Base-by-base conservation (phyloP, 2,329 filamentous ascomycete genomes). In the Calonectria honghensis region DNA sequence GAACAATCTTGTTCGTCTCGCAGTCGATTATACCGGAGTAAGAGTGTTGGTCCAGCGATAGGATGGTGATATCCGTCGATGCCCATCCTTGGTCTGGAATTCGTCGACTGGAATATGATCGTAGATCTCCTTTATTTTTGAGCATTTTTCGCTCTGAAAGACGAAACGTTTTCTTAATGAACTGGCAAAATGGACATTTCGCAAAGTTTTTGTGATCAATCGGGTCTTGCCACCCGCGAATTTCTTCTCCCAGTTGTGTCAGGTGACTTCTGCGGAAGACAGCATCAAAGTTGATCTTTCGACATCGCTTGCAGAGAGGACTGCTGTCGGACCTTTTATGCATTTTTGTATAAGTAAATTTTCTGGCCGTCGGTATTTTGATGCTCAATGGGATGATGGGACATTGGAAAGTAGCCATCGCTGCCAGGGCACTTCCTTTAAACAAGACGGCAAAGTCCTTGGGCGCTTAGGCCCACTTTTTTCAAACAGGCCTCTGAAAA, bases 211-310 rank as follows among this genome's bases (percentile, higher is more conserved):
- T 24, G 24, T 24, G 24, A 24, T 24, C 24, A 4, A 54, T n/a
- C 24, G 48, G 64, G 14, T 6, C n/a, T 16, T 52, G 6, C 64
- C 64, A 67, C 31, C 11, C 20, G 16, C 7, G 10, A 18, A 52
- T 20, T 29, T 3, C 32, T 39, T 39, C 20, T n/a, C 65, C 65
- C 4, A 13, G 1, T 4, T 20, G 18, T 45, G 65, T 45, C 11
- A 45, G 24, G 50, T 68, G 50, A 20, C 5, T 31, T 45, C 35
- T 68, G 50, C 65, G 48, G 27, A 68, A 57, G 2, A 57, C 24
- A n/a, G 10, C n/a, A 18, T 68, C 65, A 13, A 68, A 39, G 27
- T 57, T 54, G 50, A 68, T 57, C 27, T 14, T 68, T 39, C 50
- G 48, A n/a, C 50, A 68, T 3, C 50, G 65, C 4, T 13, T 9